Evolutionary conservation across 2,329 filamentous ascomycete genomes (phyloP), one percentile per base, ranked within the genome.

Genomic region (Fusarium sp.): DNA sequence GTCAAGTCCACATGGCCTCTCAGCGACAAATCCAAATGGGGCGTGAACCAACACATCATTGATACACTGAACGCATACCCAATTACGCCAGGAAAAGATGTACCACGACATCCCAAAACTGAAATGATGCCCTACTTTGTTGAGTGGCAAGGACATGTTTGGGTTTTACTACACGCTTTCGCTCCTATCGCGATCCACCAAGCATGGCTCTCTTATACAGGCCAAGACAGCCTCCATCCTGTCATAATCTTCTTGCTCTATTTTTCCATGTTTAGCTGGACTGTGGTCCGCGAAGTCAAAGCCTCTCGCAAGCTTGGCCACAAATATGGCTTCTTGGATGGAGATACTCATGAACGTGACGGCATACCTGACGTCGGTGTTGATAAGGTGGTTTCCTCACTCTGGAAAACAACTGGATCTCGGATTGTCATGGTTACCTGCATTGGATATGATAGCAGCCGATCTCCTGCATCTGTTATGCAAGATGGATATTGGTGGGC

Each of bases 321-420:
- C 7, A 22, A 63, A 6, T 45, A 43, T 19, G 65, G 65, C 0
- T 68, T 62, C 14, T 28, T 68, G 0, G 65, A 68, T 3, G 65
- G 65, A 7, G 65, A 68, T 17, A 8, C 39, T 5, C 65, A 68
- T 15, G 57, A 63, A 9, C 38, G 65, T 5, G 65, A 68, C 36
- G 63, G 65, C 5, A 36, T 68, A 1, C 65, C 65, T 4, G 65
- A 68, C 2, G 46, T 68, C 3, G 65, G 62, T 2, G 57, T 63
- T 10, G 62, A 63, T 4, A 68, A 68, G 15, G 65, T 68, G n/a
- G 65, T 46, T 36, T 34, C 57, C 0, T 43, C 62, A 7, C 45
- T 65, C 3, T 65, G 62, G 62, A 65, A 65, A 21, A 65, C 62
- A 0, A 65, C 61, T 21, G 61, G 61, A 24, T 60, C 56, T 10